phyloP scores from a whole-genome alignment of 148 eudicot genomes.

The Silene latifolia region DNA sequence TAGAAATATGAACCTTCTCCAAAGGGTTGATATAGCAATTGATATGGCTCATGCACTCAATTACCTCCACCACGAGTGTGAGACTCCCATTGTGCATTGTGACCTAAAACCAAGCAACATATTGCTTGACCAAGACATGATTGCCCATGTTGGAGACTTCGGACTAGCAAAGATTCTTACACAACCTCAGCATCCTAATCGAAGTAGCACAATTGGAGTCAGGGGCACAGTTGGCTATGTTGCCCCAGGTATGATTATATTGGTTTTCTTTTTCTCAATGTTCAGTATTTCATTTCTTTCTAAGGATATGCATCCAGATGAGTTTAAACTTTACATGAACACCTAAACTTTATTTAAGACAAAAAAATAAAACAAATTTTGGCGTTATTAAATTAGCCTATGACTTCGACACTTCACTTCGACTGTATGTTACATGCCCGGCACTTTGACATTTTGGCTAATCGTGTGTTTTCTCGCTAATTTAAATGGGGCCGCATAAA shows the following conservation, averaged over 20 bases:
- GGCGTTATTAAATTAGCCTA: too few species aligned
- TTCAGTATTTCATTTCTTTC: too few species aligned
- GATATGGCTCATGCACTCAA: slow-evolving; percentile 29
- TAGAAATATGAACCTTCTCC: slow-evolving; percentile 11
- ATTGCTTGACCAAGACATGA: slow-evolving; percentile 29
- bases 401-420: too few species aligned
- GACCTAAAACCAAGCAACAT: slow-evolving; percentile 36
- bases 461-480: too few species aligned
- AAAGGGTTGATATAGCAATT: slow-evolving; percentile 17
- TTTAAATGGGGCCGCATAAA: too few species aligned
- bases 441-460: too few species aligned
- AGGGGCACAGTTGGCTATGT: slow-evolving; percentile 33
- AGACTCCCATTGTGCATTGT: slow-evolving; percentile 22
- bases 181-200: slow-evolving; percentile 5
- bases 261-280: too few species aligned
- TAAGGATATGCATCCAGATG: too few species aligned
- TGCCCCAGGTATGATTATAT: slow-evolving; percentile 24
- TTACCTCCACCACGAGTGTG: slow-evolving; percentile 28
- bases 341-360: too few species aligned
- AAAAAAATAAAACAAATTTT: too few species aligned
- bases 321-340: too few species aligned
- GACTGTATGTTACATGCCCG: too few species aligned
- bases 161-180: slow-evolving; percentile 26
- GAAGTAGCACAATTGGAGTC: slow-evolving; percentile 23
- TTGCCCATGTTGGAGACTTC: slow-evolving; percentile 34